Percentiles rank a stretch among this genome's conserved stretches.
Conservation (phyloP, 176 grass and related monocot genomes). For the Zizania latifolia region DNA sequence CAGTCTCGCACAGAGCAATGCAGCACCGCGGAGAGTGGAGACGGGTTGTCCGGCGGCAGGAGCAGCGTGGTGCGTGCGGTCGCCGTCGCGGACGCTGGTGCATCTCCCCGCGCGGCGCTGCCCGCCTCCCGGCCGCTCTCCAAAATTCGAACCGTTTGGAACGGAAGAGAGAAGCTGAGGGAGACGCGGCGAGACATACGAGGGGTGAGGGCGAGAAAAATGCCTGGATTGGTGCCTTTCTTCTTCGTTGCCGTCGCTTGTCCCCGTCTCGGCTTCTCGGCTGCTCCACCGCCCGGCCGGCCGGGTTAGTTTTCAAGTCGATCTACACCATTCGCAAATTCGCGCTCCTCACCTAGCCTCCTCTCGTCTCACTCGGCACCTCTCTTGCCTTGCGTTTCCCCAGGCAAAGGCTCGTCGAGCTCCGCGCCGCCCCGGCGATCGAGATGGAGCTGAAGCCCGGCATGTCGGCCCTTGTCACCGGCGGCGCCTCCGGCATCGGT, state of each 20-base stretch:
- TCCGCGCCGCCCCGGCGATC: background rate
- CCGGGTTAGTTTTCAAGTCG: too few relatives aligned
- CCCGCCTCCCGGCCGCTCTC: too few relatives aligned
- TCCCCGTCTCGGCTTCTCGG: background rate
- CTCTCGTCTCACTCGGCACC: background rate
- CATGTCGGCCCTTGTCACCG: slow-evolving; percentile 87
- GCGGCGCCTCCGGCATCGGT: slow-evolving; percentile 91
- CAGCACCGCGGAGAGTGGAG: too few relatives aligned
- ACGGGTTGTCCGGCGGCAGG: too few relatives aligned
- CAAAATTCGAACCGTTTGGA: background rate
- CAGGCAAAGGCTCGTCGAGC: background rate
- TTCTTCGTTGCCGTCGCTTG: slow-evolving; percentile 14
- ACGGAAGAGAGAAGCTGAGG: background rate
- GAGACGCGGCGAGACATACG: background rate
- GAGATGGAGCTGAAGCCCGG: slow-evolving; percentile 95
- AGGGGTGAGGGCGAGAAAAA: background rate
- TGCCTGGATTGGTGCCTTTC: background rate
- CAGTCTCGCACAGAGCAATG: too few relatives aligned
- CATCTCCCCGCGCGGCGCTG: too few relatives aligned
- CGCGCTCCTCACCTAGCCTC: background rate
- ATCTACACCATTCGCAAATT: too few relatives aligned
- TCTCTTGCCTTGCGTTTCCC: background rate
- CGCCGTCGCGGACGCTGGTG: background rate
- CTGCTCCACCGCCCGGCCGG: slow-evolving; percentile 16
- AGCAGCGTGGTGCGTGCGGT: too few relatives aligned